A percentile compares a stretch with the other conserved stretches of the same genome.
Conservation (phyloP, 371 early-diverging fungal genomes). For the Mucor lusitanicus region DNA sequence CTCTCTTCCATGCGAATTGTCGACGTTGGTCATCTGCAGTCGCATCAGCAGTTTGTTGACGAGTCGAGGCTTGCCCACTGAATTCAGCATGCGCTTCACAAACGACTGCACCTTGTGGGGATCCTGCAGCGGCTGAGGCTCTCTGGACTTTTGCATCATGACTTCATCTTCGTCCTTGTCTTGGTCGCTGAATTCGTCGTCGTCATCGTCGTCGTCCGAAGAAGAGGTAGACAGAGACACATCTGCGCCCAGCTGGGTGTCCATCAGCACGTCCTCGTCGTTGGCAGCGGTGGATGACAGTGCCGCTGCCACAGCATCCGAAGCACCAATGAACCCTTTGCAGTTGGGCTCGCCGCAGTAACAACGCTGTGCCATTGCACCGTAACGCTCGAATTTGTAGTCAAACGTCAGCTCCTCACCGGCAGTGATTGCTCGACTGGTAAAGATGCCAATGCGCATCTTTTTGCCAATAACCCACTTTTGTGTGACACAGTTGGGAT, state of each 20-base stretch:
- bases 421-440: constrained; percentile 61
- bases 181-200: constrained; percentile 15
- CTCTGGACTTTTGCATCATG: constrained; percentile 20
- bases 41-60: constrained; percentile 44
- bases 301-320: constrained; percentile 28
- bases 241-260: neutral
- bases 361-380: constrained; percentile 86
- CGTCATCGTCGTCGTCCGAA: neutral
- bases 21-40: constrained; percentile 28
- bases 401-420: constrained; percentile 93
- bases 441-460: constrained; percentile 81
- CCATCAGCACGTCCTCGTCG: constrained; percentile 3
- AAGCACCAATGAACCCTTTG: constrained; percentile 85
- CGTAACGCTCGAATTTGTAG: constrained; percentile 85
- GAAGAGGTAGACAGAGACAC: neutral
- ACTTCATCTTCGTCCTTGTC: constrained; percentile 44
- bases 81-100: constrained; percentile 62
- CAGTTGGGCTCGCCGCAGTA: constrained; percentile 89
- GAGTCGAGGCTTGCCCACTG: constrained; percentile 52
- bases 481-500: constrained; percentile 83
- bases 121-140: constrained; percentile 40
- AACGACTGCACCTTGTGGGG: constrained; percentile 62
- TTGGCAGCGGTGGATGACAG: neutral
- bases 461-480: constrained; percentile 82
- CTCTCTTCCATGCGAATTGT: constrained; percentile 28